Percentiles rank a stretch among this genome's conserved stretches.
Evolutionary conservation across 495 filamentous ascomycete genomes (phyloP).

Genomic region (Tuber borchii): DNA sequence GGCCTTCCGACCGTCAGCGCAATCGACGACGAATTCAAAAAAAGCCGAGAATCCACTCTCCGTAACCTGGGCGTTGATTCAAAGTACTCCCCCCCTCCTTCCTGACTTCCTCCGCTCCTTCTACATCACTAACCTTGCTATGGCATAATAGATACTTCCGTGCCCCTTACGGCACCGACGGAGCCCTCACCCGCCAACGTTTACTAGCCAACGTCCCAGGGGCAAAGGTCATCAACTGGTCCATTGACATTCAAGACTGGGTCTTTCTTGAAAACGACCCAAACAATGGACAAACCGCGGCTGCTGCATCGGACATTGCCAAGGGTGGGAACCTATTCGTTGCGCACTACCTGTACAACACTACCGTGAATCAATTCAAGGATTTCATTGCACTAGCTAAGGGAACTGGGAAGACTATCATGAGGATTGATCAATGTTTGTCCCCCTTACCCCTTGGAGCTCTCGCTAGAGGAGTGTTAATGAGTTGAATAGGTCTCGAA

Average conservation of each 20-base stretch:
- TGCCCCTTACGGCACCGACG: conserved; percentile 69
- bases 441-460: neutral
- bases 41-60: conserved; percentile 43
- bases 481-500: conserved; percentile 45
- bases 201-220: conserved; percentile 51
- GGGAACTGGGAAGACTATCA: conserved; percentile 57
- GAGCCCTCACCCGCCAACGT: conserved; percentile 62
- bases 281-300: conserved; percentile 58
- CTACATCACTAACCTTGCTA: conserved; percentile 20
- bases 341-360: conserved; percentile 66
- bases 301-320: conserved; percentile 59
- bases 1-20: conserved; percentile 50
- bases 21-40: conserved; percentile 63
- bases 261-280: conserved; percentile 57
- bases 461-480: neutral
- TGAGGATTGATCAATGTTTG: conserved; percentile 70
- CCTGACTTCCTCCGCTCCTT: neutral
- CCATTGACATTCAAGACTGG: conserved; percentile 75
- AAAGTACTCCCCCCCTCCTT: conserved; percentile 6
- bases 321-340: conserved; percentile 67
- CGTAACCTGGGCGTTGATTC: conserved; percentile 14
- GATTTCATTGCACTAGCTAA: conserved; percentile 64
- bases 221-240: conserved; percentile 56
- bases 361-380: conserved; percentile 59
- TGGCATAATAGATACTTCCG: conserved; percentile 58